Evolutionary conservation across 2,329 filamentous ascomycete species (phyloP).

Genomic region (Pseudocercospora fuligena): DNA sequence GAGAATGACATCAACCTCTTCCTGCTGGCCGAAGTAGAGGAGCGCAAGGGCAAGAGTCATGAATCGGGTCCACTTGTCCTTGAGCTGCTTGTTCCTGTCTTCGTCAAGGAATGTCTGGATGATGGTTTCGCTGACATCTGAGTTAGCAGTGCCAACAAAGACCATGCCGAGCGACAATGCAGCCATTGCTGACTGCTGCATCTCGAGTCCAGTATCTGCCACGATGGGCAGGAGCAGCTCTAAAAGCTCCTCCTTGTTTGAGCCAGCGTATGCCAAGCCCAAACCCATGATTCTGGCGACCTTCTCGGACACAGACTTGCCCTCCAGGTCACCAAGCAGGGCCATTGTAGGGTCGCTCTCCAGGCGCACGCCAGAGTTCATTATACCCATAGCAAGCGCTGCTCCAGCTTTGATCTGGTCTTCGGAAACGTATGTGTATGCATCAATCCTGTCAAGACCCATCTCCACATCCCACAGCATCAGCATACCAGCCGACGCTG

Average conservation of each 20-base stretch:
- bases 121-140: conserved; percentile 89
- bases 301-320: conserved; percentile 76
- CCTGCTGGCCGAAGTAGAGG: conserved; percentile 93
- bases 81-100: conserved; percentile 85
- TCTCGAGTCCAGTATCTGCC: conserved; percentile 79
- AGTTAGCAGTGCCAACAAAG: conserved; percentile 89
- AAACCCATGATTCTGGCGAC: conserved; percentile 94
- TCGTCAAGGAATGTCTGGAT: conserved; percentile 93
- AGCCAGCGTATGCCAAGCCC: conserved; percentile 91
- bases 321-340: conserved; percentile 79
- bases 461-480: conserved; percentile 92
- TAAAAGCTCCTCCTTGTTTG: conserved; percentile 86
- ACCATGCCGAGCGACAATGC: conserved; percentile 87
- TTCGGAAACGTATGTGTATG: conserved; percentile 85
- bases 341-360: conserved; percentile 91
- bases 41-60: conserved; percentile 91
- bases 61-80: conserved; percentile 98
- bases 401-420: conserved; percentile 88
- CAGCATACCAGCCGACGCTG: conserved; percentile 89
- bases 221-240: conserved; percentile 87
- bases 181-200: conserved; percentile 97
- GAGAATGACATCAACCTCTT: conserved; percentile 97
- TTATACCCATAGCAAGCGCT: conserved; percentile 89
- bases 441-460: conserved; percentile 91
- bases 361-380: conserved; percentile 88